Evolutionary conservation across 805 yeast species (phyloP).

Genomic region (Candida ortonii): DNA sequence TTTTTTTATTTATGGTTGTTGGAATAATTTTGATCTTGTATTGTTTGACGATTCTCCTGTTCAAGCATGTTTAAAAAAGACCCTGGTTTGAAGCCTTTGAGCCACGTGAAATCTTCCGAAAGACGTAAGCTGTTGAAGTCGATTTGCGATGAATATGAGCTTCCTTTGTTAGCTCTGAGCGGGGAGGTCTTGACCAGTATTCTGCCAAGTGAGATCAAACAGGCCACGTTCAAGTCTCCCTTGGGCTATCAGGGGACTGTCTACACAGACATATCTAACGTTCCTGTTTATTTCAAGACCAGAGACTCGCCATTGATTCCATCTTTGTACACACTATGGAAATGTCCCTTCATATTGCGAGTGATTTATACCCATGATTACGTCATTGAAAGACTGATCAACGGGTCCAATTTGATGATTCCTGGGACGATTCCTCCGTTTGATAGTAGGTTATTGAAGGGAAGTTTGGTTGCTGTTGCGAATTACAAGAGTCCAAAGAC

Average conservation of each 20-base stretch:
- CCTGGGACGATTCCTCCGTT: conserved; percentile 68
- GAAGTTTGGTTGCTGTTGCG: conserved; percentile 70
- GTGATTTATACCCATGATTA: conserved; percentile 65
- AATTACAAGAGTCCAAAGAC: conserved; percentile 58
- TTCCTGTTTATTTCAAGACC: conserved; percentile 71
- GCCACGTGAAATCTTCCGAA: conserved; percentile 82
- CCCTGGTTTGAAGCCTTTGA: conserved; percentile 62
- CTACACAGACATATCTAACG: conserved; percentile 58
- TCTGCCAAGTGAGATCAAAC: conserved; percentile 56
- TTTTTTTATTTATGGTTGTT: background rate
- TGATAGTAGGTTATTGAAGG: conserved; percentile 45
- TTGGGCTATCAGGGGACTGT: conserved; percentile 54
- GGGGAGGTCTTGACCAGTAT: conserved; percentile 38
- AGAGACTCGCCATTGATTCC: conserved; percentile 61
- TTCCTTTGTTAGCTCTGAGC: conserved; percentile 39
- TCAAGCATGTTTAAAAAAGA: conserved; percentile 50
- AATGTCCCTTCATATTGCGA: conserved; percentile 63
- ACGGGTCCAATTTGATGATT: conserved; percentile 81
- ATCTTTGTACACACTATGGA: conserved; percentile 71
- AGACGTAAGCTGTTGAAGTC: conserved; percentile 50
- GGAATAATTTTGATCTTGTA: background rate
- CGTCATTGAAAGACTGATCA: conserved; percentile 65
- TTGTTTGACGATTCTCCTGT: background rate
- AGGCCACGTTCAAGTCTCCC: conserved; percentile 57
- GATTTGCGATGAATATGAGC: conserved; percentile 41